phyloP scores from a whole-genome alignment of 2,329 filamentous ascomycete genomes.

The Cordyceps fumosorosea region DNA sequence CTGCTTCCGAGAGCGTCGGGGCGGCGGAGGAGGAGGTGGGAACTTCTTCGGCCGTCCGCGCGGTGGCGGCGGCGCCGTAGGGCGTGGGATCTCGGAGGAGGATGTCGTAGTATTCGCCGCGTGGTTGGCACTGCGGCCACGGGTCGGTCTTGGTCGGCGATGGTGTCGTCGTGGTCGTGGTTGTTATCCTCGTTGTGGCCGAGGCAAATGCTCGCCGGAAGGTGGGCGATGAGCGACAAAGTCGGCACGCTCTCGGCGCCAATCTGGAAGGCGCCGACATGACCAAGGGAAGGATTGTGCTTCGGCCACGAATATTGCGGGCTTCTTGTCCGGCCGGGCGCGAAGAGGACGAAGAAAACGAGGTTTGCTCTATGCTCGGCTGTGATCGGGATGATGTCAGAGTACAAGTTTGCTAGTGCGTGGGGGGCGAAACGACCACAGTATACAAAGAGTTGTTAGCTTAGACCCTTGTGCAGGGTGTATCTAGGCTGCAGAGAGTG shows the following conservation, averaged over 20 bases:
- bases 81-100: slow-evolving; percentile 10
- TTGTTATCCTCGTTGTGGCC: background rate
- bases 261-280: slow-evolving; percentile 3
- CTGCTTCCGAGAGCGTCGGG: background rate
- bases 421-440: background rate
- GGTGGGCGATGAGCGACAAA: background rate
- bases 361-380: background rate
- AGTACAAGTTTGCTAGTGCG: background rate
- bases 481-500: too few species aligned
- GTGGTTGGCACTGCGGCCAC: slow-evolving; percentile 8
- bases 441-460: too few species aligned
- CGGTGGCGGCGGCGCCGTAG: background rate
- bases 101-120: slow-evolving; percentile 14
- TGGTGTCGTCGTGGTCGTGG: background rate
- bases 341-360: background rate
- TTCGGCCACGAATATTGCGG: too few species aligned
- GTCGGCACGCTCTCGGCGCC: background rate
- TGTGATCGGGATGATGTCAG: slow-evolving; percentile 12
- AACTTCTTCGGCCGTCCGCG: background rate
- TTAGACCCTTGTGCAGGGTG: too few species aligned
- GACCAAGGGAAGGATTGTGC: background rate
- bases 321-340: background rate
- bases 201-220: slow-evolving; percentile 3
- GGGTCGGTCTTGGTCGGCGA: background rate
- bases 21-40: background rate